Percentiles rank a stretch among this genome's conserved stretches.
Evolutionary conservation across 2,329 filamentous ascomycete species (phyloP).

Genomic region (Dactylella cylindrospora): DNA sequence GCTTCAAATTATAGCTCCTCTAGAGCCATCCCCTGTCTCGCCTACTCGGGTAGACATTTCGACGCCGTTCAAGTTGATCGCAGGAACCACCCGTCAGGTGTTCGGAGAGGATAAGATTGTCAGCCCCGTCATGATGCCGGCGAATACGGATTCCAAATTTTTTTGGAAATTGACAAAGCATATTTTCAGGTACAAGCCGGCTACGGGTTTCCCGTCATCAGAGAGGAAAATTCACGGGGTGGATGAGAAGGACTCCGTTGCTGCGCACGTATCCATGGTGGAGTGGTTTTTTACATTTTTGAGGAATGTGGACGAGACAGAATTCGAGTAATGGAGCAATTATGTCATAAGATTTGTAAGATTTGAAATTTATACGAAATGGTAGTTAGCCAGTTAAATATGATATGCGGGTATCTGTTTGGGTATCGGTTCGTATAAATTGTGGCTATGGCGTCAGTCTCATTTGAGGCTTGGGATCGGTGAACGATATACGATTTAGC

Average conservation of each 20-base stretch:
- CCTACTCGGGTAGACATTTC: conserved; percentile 56
- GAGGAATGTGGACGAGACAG: conserved; percentile 48
- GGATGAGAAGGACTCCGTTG: conserved; percentile 51
- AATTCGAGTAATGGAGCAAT: background rate
- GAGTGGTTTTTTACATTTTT: conserved; percentile 50
- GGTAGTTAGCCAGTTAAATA: no score
- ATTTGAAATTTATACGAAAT: background rate
- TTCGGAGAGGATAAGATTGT: conserved; percentile 59
- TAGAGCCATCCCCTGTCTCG: conserved; percentile 62
- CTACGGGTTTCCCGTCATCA: conserved; percentile 49
- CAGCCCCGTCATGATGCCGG: conserved; percentile 58
- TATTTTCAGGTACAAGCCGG: conserved; percentile 53
- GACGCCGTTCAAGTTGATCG: conserved; percentile 57
- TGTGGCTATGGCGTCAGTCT: no score
- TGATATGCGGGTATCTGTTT: no score
- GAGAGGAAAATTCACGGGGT: conserved; percentile 51
- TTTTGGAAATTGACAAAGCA: conserved; percentile 57
- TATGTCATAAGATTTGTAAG: background rate
- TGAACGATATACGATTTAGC: no score
- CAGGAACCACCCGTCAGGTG: conserved; percentile 58
- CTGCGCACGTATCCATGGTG: conserved; percentile 49
- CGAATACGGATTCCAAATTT: conserved; percentile 58
- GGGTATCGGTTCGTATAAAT: no score
- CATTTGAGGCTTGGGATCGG: no score
- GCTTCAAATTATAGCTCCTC: conserved; percentile 53